These are phyloP conservation scores for Yamadazyma kitorensis DNA, from an alignment of 805 yeast genomes.

Conservation along the genomic window DNA sequence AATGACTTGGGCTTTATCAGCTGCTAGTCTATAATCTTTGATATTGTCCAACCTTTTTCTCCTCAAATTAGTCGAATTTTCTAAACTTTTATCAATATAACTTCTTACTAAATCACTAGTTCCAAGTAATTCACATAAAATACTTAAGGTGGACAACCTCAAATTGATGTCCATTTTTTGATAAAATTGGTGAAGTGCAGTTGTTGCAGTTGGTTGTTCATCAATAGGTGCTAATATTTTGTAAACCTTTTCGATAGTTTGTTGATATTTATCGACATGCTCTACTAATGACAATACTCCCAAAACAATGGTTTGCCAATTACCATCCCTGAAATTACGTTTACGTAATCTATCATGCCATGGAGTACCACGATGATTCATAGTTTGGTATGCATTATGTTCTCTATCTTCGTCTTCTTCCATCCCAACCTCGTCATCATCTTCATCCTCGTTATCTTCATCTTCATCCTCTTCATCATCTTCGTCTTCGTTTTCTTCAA, in stretches of 20 bases:
- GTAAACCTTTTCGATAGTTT: constrained; percentile 49
- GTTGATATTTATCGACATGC: constrained; percentile 52
- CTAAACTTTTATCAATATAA: constrained; percentile 67
- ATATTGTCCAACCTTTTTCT: constrained; percentile 64
- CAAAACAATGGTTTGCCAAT: constrained; percentile 76
- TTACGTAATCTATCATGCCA: constrained; percentile 81
- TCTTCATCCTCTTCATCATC: constrained; percentile 23
- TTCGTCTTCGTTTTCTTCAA: constrained; percentile 17
- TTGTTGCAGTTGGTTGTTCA: constrained; percentile 45
- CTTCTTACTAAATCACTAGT: constrained; percentile 58
- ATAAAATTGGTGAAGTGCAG: constrained; percentile 56
- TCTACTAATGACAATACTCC: constrained; percentile 68
- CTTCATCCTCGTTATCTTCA: constrained; percentile 14
- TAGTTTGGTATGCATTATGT: constrained; percentile 45
- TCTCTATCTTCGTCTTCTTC: constrained; percentile 19
- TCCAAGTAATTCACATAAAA: constrained; percentile 61
- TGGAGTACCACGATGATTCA: constrained; percentile 56
- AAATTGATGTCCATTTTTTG: constrained; percentile 47
- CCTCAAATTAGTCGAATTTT: constrained; percentile 57
- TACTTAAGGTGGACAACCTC: constrained; percentile 55
- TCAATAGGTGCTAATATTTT: constrained; percentile 57
- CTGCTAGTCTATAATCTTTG: constrained; percentile 53
- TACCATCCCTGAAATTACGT: constrained; percentile 77
- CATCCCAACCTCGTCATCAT: constrained; percentile 16
- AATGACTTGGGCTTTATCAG: constrained; percentile 48